Evolutionary conservation across 169 alveolate species (phyloP), one percentile per base, ranked within the genome.

Genomic region (Eimeria acervulina): DNA sequence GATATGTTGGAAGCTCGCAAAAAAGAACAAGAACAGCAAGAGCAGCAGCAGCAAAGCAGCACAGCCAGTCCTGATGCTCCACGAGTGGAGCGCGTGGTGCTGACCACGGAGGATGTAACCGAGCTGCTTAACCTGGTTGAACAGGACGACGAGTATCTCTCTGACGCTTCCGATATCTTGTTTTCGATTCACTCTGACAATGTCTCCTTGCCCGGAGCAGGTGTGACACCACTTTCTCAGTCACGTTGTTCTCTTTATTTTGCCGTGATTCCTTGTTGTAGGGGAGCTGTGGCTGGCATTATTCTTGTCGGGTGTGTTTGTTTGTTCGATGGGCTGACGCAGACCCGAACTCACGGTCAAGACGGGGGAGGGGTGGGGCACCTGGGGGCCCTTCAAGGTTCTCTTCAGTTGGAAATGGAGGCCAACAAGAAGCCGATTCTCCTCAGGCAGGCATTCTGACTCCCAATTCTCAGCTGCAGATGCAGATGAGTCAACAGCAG

Each of bases 161-260:
- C 95, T 3, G 95, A 90, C 81, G 85, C 85, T 44, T 90, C 95
- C 21, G 95, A 90, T 47, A 38, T 72, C 55, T 51, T 90, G 26
- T 90, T 90, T 51, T 84, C 92, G 33, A 84, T 84, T 55, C 92
- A 84, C 55, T 47, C 92, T 28, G 92, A 84, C 38, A 55, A 40
- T 28, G 76, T 47, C 23, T 84, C 92, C 36, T 19, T 52, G 33
- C 36, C 92, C 55, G 92, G 92, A 8, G 92, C 92, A 40, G 92
- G 92, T 84, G 33, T 1, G 36, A 21, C 33, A 38, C 8, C 85
- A 12, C 42, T 12, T 51, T 1, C 66, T 13, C 36, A 31, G 23
- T 6, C n/a, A 21, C 36, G 40, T 13, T 44, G 44, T 26, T 15
- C 36, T 47, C 23, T 8, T 38, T 5, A 42, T 51, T 5, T 21